phyloP scores from a whole-genome alignment of 78 protist genomes.

The Dictyostelium discoideum region DNA sequence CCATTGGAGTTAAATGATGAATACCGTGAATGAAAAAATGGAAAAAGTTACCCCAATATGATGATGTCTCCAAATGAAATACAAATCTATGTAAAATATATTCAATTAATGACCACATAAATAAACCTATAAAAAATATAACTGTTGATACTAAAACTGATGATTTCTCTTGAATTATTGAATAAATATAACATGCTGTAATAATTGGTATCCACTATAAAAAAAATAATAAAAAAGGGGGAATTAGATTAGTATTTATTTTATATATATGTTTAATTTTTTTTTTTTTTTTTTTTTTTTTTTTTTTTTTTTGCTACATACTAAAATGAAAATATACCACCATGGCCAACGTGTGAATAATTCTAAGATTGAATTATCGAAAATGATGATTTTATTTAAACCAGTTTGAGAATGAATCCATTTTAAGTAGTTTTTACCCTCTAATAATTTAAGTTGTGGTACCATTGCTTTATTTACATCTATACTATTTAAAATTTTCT shows the following conservation, averaged over 20 bases:
- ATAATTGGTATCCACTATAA: constrained; percentile 77
- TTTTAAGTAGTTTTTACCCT: constrained; percentile 44
- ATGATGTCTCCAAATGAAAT: constrained; percentile 77
- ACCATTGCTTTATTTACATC: constrained; percentile 77
- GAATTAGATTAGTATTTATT: not conserved
- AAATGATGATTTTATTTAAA: constrained; percentile 53
- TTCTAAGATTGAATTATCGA: constrained; percentile 62
- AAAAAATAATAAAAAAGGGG: not conserved
- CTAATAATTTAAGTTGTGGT: constrained; percentile 66
- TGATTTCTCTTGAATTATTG: constrained; percentile 37
- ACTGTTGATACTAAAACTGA: constrained; percentile 23
- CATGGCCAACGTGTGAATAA: constrained; percentile 82
- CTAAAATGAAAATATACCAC: constrained; percentile 82
- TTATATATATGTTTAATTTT: too few species aligned
- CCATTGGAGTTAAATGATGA: constrained; percentile 92
- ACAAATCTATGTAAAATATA: constrained; percentile 86
- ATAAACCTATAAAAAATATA: constrained; percentile 66
- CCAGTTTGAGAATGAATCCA: constrained; percentile 84
- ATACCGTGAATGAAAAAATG: constrained; percentile 92
- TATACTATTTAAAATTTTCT: not conserved
- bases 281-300: too few species aligned
- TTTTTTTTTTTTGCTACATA: not conserved
- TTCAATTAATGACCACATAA: constrained; percentile 83
- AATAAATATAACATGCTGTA: constrained; percentile 31
- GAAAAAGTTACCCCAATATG: constrained; percentile 80